Base-by-base conservation (phyloP, 441 rosid species). In the Kokia cookei region DNA sequence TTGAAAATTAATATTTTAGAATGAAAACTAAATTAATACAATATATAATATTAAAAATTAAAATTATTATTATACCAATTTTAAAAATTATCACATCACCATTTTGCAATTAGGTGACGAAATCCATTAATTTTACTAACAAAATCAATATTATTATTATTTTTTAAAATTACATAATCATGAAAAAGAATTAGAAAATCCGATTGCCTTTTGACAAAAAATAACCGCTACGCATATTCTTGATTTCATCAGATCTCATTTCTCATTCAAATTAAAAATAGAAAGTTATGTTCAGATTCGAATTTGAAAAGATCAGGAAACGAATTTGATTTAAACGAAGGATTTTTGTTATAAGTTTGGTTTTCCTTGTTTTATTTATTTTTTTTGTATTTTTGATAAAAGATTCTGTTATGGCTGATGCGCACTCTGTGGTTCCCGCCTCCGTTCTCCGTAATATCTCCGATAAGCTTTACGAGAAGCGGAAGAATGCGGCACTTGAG, bases 401-500 rank as follows among this genome's bases (percentile, higher is more conserved):
- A 35, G 51, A 42, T 24, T 64, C 73, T 58, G 80, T 78, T 71
- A 94, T 94, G 99, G 90, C 94, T 70, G 98, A 96, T 81, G 79
- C 87, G 66, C 84, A 83, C 71, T 73, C 86, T 5, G 94, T 75
- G 78, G 77, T 96, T 84, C 88, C 99, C 62, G 66, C 96, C 19
- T 76, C 90, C 48, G 90, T 96, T 69, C 79, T 90, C 69, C 99
- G 99, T 53, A 96, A 91, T 83, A 93, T 96, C 57, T 87, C 98
- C 62, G 99, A 96, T 79, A 96, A 93, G 94, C 98, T 96, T 65
- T 96, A 96, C 60, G 99, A 96, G 91, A 96, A 93, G 88, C 97
- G 99, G 60, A 96, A 96, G 78, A 93, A 93, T 84, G 99, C 98
- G 2, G 99, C 99, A 32, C 91, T 96, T 55, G 99, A 96, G 96